Percentiles rank a stretch among this genome's conserved stretches.
phyloP scores from a whole-genome alignment of 495 filamentous ascomycete species.

The Aspergillus indologenus region DNA sequence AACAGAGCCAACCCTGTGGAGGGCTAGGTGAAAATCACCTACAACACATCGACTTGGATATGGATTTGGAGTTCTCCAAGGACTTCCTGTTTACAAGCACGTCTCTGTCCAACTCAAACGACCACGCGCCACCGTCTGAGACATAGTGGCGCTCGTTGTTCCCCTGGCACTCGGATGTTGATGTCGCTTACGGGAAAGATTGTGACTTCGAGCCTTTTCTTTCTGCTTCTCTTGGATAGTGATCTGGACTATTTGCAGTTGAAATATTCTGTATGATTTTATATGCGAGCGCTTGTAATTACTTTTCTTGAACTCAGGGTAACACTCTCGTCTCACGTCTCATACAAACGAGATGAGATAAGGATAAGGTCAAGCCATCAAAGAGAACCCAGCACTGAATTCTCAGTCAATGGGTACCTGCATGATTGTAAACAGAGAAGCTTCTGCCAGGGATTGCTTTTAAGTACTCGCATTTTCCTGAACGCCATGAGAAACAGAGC shows the following conservation, averaged over 20 bases:
- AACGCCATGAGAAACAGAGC: too few relatives aligned
- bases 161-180: background rate
- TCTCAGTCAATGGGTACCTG: background rate
- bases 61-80: slow-evolving; percentile 41
- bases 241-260: too few relatives aligned
- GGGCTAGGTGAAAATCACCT: slow-evolving; percentile 25
- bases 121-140: slow-evolving; percentile 12
- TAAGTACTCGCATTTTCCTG: too few relatives aligned
- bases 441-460: too few relatives aligned
- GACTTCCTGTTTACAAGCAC: slow-evolving; percentile 38
- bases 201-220: too few relatives aligned
- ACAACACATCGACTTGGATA: slow-evolving; percentile 32
- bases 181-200: too few relatives aligned
- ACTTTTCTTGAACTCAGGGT: background rate
- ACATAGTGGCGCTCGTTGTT: background rate
- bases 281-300: background rate
- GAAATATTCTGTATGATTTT: too few relatives aligned
- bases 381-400: background rate
- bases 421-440: background rate
- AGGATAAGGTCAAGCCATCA: background rate
- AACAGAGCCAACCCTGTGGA: slow-evolving; percentile 8
- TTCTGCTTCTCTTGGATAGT: too few relatives aligned
- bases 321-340: too few relatives aligned
- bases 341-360: background rate
- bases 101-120: slow-evolving; percentile 29